Base-by-base conservation (phyloP, 768 basidiomycete species). In the Hypholoma sublateritium region DNA sequence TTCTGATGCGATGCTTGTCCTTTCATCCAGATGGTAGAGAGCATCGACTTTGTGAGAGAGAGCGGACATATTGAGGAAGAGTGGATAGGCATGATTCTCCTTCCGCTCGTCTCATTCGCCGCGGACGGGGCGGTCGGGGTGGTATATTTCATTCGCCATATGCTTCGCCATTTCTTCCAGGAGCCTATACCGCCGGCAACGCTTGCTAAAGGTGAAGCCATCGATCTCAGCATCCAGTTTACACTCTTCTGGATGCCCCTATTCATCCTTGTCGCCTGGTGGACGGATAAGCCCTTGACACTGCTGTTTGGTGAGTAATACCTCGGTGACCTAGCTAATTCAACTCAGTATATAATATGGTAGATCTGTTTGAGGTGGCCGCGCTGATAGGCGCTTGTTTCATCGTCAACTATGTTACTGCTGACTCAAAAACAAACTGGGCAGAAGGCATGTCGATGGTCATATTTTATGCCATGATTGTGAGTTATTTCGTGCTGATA, bases 381-480 rank as follows among this genome's bases (percentile, higher is more conserved):
- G 60, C 86, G 19, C 70, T 90, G 34, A 67, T 91, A 3, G 87
- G 83, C 1, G 77, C 87, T 2, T 86, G 84, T 64, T 89, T 91
- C 74, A 71, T 91, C 47, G 89, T 91, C 51, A 91, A 91, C 70
- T 89, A 88, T 65, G 85, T 91, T 50, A 89, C 88, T 12, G 86
- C 87, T 0, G 89, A 91, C 65, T 74, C 83, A 13, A 89, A 91
- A 70, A 90, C 89, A 3, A 91, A 91, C 63, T 91, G 88, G 87
- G 83, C 80, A 1, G 88, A 90, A 71, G 87, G 89, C 14, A 75
- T 78, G 43, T 78, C 83, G 17, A 80, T 91, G 79, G 73, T 89
- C 24, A 65, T 81, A 24, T 88, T 89, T 68, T 90, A 89, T 65
- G 46, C 77, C 49, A 86, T 89, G 80, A 85, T 86, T 54, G 87